Conservation (phyloP, 2,329 filamentous ascomycete genomes). For the Neofusicoccum sp. region DNA sequence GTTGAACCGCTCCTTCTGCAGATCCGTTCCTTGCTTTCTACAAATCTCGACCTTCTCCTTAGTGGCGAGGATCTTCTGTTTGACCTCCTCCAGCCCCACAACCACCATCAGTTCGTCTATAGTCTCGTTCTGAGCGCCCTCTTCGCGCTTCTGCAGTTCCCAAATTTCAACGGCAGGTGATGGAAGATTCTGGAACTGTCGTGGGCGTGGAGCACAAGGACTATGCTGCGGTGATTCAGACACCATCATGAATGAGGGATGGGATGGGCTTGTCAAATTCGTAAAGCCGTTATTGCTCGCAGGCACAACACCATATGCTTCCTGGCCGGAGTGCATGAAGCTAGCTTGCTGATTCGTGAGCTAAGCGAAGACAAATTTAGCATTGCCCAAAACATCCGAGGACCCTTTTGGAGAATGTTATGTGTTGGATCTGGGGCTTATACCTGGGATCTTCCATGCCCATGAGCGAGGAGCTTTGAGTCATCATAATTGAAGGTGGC, state of each 20-base stretch:
- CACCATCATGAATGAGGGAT: not conserved
- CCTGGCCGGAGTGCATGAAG: not conserved
- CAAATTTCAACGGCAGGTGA: constrained; percentile 53
- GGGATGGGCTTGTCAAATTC: not conserved
- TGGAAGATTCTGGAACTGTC: not conserved
- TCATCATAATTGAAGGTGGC: constrained; percentile 49
- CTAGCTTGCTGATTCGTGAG: not conserved
- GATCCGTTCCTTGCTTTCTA: constrained; percentile 58
- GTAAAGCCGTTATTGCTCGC: not conserved
- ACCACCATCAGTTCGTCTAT: constrained; percentile 69
- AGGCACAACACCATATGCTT: not conserved
- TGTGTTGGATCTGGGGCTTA: constrained; percentile 29
- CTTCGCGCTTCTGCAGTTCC: constrained; percentile 60
- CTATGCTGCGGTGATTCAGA: not conserved
- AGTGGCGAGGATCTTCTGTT: constrained; percentile 62
- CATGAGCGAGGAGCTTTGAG: constrained; percentile 32
- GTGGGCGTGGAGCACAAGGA: not conserved
- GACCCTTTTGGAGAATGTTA: not conserved
- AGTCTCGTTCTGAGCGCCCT: constrained; percentile 53
- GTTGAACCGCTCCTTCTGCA: constrained; percentile 63
- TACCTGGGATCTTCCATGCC: constrained; percentile 32
- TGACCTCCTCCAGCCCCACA: constrained; percentile 72
- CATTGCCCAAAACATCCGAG: too few species aligned
- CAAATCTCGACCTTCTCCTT: constrained; percentile 65
- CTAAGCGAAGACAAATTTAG: not conserved